Evolutionary conservation across 805 yeast genomes (phyloP), one percentile per base, ranked within the genome.

Genomic region (Dipodascopsis uninucleata): DNA sequence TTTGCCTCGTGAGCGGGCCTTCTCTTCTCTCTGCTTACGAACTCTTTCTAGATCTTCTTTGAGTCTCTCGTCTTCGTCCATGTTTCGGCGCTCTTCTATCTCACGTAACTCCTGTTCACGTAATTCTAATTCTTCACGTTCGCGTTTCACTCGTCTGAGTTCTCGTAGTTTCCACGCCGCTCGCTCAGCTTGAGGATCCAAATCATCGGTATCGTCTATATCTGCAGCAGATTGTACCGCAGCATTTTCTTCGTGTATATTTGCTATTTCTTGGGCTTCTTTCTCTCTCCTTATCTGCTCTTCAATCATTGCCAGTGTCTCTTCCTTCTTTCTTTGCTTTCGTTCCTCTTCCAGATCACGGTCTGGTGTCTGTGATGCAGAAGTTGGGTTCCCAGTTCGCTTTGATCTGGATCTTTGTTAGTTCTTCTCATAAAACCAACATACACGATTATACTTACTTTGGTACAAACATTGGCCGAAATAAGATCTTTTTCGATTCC

Each of bases 171-270:
- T 60, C 79, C 79, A 75, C 2, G 60, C 66, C 3, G 54, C 58
- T 20, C 55, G 52, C 53, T 77, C 81, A 5, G 47, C 58, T 40
- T 68, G 75, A 0, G 81, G 78, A 45, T 79, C 79, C 4, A 74
- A 29, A 28, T 72, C 78, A 53, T 81, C 85, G 0, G 81, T 74
- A 55, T 81, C 88, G 53, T 80, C 84, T 0, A 76, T 57, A 0
- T 56, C 69, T 34, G 62, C 58, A 14, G 61, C 39, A 39, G 55
- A 31, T 9, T 39, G 52, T 39, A 47, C 49, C 41, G 58, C 22
- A 26, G 52, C 48, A 48, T 61, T 35, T 54, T 62, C 42, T 46
- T 57, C 45, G 58, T 59, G 39, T 28, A 40, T 26, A 28, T 44
- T 31, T 22, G 50, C 38, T 5, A 16, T 20, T 5, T 48, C 43